A percentile compares a stretch with the other conserved stretches of the same genome.
These are phyloP conservation scores for Collybia mongolica DNA, from an alignment of 768 basidiomycete genomes.

Conservation along the genomic window DNA sequence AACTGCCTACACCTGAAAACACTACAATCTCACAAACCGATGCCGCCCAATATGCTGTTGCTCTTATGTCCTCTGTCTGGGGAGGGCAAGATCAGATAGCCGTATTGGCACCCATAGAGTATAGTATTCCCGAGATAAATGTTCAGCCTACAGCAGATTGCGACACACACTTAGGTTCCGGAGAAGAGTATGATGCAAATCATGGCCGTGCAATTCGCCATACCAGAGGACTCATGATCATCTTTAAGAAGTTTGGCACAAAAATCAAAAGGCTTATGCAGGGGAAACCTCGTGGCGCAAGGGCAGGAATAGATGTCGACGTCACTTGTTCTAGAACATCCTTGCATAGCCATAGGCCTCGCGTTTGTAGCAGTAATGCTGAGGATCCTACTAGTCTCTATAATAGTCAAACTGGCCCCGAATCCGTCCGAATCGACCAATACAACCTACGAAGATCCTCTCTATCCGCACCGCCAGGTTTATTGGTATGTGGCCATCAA, in stretches of 20 bases:
- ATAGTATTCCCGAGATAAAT: too few relatives aligned
- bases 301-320: constrained; percentile 8
- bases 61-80: constrained; percentile 32
- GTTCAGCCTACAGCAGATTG: too few relatives aligned
- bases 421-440: not conserved
- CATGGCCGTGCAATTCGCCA: not conserved
- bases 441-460: not conserved
- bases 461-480: constrained; percentile 20
- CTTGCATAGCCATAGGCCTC: too few relatives aligned
- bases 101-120: too few relatives aligned
- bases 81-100: constrained; percentile 2
- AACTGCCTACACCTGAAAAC: not conserved
- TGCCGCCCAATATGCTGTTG: constrained; percentile 30
- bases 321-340: not conserved
- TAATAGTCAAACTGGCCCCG: not conserved
- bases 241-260: constrained; percentile 23
- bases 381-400: not conserved
- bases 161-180: too few relatives aligned
- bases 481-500: constrained; percentile 14
- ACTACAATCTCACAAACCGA: constrained; percentile 14
- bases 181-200: not conserved
- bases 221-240: constrained; percentile 14
- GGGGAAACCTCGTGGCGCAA: constrained; percentile 6
- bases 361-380: too few relatives aligned
- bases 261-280: constrained; percentile 26